phyloP scores from a whole-genome alignment of 1,284 basidiomycete genomes.

The Ustilago vetiveriae region DNA sequence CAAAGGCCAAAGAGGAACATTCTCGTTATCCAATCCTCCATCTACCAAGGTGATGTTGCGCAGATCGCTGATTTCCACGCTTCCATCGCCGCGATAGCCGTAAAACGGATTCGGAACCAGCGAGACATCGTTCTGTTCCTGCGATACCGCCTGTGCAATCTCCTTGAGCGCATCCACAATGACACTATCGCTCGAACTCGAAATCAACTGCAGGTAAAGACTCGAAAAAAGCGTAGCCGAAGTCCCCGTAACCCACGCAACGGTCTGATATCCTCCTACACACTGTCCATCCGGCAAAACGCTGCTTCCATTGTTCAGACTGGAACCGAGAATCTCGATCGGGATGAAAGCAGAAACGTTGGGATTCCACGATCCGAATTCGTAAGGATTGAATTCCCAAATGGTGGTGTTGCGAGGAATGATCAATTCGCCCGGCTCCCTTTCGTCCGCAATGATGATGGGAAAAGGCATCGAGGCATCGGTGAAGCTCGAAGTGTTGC shows the following conservation, averaged over 20 bases:
- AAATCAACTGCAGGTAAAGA: slow-evolving; percentile 59
- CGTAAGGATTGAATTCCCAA: slow-evolving; percentile 70
- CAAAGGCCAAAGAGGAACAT: slow-evolving; percentile 75
- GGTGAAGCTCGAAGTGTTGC: slow-evolving; percentile 53
- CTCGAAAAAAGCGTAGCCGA: slow-evolving; percentile 67
- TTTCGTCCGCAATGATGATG: slow-evolving; percentile 70
- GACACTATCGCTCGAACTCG: slow-evolving; percentile 32
- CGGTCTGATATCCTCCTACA: slow-evolving; percentile 59
- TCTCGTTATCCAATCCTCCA: slow-evolving; percentile 68
- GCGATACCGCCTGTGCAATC: slow-evolving; percentile 46
- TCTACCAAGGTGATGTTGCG: slow-evolving; percentile 61
- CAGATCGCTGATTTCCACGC: slow-evolving; percentile 35
- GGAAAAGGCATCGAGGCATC: slow-evolving; percentile 62
- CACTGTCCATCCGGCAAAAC: slow-evolving; percentile 34
- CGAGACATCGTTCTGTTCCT: slow-evolving; percentile 69
- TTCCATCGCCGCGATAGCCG: slow-evolving; percentile 61
- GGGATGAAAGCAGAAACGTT: slow-evolving; percentile 59
- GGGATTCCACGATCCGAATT: slow-evolving; percentile 70
- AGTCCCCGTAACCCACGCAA: slow-evolving; percentile 58
- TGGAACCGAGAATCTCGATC: slow-evolving; percentile 60
- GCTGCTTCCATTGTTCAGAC: slow-evolving; percentile 50
- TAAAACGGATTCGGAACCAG: slow-evolving; percentile 69
- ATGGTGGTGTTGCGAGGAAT: slow-evolving; percentile 68
- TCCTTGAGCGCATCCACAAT: slow-evolving; percentile 44
- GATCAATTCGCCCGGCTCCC: slow-evolving; percentile 68